Conservation (phyloP, 2,329 filamentous ascomycete genomes). For the Fusarium sororula region DNA sequence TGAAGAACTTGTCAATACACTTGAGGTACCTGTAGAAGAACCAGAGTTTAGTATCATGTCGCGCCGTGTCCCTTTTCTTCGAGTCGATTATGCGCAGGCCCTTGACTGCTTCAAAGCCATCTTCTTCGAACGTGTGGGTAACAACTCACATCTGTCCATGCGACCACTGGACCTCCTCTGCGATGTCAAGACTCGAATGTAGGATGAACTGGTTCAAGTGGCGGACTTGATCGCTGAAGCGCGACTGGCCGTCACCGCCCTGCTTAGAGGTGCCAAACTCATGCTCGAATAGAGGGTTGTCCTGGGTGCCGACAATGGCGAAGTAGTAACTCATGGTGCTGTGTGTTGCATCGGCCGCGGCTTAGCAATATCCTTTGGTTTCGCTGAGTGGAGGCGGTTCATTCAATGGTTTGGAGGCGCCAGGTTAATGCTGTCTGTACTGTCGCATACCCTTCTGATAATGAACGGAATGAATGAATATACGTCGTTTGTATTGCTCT, state of each 20-base stretch:
- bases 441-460: background rate
- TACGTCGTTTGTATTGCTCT: background rate
- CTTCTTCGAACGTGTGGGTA: background rate
- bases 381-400: background rate
- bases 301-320: constrained; percentile 92
- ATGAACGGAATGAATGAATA: background rate
- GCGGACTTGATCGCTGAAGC: constrained; percentile 86
- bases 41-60: background rate
- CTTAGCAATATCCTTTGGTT: background rate
- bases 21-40: constrained; percentile 82
- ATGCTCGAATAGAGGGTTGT: constrained; percentile 95
- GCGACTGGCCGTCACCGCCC: constrained; percentile 90
- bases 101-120: background rate
- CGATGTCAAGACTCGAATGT: constrained; percentile 91
- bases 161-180: constrained; percentile 96
- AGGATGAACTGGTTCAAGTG: constrained; percentile 98
- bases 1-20: constrained; percentile 95
- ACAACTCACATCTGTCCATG: constrained; percentile 77
- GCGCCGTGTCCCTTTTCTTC: background rate
- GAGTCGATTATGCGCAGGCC: background rate
- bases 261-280: constrained; percentile 97
- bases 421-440: background rate
- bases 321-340: constrained; percentile 95
- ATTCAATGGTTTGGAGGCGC: background rate
- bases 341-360: constrained; percentile 41